Evolutionary conservation across 768 basidiomycete genomes (phyloP).

Genomic region (Mycena venus): DNA sequence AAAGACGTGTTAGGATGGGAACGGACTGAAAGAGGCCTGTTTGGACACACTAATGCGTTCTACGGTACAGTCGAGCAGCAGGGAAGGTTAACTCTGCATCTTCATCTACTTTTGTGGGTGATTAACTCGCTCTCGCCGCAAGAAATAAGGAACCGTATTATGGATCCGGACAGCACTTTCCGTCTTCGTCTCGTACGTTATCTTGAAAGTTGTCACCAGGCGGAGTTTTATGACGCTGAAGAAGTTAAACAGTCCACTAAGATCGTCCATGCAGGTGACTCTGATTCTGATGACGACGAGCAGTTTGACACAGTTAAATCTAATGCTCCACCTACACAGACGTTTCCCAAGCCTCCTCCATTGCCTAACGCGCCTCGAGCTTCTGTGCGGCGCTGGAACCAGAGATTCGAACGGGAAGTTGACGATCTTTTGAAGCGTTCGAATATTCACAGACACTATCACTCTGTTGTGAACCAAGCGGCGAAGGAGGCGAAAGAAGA

Average conservation of each 20-base stretch:
- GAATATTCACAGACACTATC: no score
- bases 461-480: no score
- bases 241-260: not conserved
- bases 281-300: no score
- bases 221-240: conserved; percentile 27
- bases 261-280: not conserved
- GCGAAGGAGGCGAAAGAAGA: no score
- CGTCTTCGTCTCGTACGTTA: conserved; percentile 22
- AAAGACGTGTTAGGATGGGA: conserved; percentile 21
- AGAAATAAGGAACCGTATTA: conserved; percentile 26
- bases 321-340: no score
- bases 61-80: conserved; percentile 48
- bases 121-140: conserved; percentile 26
- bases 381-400: no score
- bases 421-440: no score
- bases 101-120: conserved; percentile 44
- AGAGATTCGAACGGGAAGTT: no score
- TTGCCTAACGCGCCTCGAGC: no score
- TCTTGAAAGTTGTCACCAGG: not conserved
- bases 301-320: not conserved
- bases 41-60: conserved; percentile 35
- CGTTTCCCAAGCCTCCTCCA: no score
- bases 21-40: conserved; percentile 15
- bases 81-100: conserved; percentile 44
- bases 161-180: not conserved